Percentiles rank a stretch among this genome's conserved stretches.
Evolutionary conservation across 768 basidiomycete species (phyloP).

Genomic region (Butyriboletus loyo): DNA sequence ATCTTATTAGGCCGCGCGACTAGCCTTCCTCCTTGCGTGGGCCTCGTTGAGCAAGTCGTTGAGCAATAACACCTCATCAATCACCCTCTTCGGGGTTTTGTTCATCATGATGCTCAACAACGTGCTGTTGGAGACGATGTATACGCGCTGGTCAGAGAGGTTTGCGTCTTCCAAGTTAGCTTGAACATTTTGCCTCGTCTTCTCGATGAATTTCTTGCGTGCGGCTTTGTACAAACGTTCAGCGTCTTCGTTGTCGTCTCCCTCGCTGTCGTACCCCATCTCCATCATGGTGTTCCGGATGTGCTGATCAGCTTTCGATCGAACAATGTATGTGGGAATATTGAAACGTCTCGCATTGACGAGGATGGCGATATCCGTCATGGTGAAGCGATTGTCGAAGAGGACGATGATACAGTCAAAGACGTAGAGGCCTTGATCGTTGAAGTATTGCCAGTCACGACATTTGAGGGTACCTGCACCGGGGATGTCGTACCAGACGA

Average conservation of each 20-base stretch:
- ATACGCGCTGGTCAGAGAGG: slow-evolving; percentile 26
- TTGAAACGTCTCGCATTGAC: slow-evolving; percentile 12
- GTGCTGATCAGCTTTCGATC: slow-evolving; percentile 23
- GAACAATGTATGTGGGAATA: slow-evolving; percentile 22
- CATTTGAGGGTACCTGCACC: slow-evolving; percentile 21
- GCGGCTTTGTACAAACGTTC: slow-evolving; percentile 8
- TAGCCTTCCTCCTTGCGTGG: slow-evolving; percentile 3
- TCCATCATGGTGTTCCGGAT: slow-evolving; percentile 19
- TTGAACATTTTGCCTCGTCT: slow-evolving; percentile 16
- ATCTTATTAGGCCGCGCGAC: neutral
- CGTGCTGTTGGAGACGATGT: slow-evolving; percentile 23
- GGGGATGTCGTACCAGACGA: slow-evolving; percentile 23
- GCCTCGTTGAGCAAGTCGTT: slow-evolving; percentile 14
- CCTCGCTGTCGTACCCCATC: slow-evolving; percentile 19
- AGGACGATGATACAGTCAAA: slow-evolving; percentile 23
- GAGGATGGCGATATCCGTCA: slow-evolving; percentile 22
- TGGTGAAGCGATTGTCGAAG: slow-evolving; percentile 23
- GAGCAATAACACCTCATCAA: slow-evolving; percentile 24
- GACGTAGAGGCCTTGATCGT: slow-evolving; percentile 23
- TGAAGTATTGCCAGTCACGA: slow-evolving; percentile 23
- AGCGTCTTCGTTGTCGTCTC: slow-evolving; percentile 9
- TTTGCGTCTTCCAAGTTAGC: slow-evolving; percentile 20
- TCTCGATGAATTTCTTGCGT: slow-evolving; percentile 15
- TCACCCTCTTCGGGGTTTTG: slow-evolving; percentile 15
- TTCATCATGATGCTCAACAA: slow-evolving; percentile 18